Evolutionary conservation across 2,329 filamentous ascomycete genomes (phyloP).

Genomic region (Juglanconis sp.): DNA sequence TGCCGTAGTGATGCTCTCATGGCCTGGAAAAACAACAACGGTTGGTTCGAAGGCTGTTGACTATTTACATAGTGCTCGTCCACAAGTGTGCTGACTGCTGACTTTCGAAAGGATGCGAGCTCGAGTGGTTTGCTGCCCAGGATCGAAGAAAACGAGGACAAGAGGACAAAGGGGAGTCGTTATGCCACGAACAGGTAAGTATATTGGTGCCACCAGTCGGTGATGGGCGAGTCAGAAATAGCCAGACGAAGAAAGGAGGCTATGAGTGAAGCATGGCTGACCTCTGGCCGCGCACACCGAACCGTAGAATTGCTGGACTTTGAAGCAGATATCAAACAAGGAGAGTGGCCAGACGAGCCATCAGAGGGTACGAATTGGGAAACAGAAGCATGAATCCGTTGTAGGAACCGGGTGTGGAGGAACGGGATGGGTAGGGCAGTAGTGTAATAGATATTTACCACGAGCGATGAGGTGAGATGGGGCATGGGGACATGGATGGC

Average conservation of each 20-base stretch:
- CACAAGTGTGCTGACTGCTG: not conserved
- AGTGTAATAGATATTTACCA: not conserved
- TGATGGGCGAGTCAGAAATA: not conserved
- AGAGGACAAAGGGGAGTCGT: not conserved
- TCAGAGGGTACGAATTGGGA: not conserved
- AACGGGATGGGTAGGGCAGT: slow-evolving; percentile 12
- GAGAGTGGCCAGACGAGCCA: slow-evolving; percentile 1
- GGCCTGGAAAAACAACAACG: not conserved
- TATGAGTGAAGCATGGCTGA: slow-evolving; percentile 6
- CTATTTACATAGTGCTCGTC: slow-evolving; percentile 4
- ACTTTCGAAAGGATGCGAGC: not conserved
- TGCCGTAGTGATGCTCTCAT: not conserved
- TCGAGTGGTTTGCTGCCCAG: not conserved
- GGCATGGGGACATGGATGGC: not conserved
- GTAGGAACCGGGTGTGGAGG: not conserved
- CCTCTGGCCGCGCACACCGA: not conserved
- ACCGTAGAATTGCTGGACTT: not conserved
- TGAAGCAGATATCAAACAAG: slow-evolving; percentile 11
- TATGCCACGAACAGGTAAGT: not conserved
- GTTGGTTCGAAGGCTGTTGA: not conserved
- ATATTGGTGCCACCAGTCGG: not conserved
- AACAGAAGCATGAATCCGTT: slow-evolving; percentile 5
- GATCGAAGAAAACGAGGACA: not conserved
- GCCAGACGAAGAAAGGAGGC: not conserved
- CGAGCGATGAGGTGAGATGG: slow-evolving; percentile 3